Conservation (phyloP, 192 early-diverging fungal species). For the Gryganskiella cystojenkinii region DNA sequence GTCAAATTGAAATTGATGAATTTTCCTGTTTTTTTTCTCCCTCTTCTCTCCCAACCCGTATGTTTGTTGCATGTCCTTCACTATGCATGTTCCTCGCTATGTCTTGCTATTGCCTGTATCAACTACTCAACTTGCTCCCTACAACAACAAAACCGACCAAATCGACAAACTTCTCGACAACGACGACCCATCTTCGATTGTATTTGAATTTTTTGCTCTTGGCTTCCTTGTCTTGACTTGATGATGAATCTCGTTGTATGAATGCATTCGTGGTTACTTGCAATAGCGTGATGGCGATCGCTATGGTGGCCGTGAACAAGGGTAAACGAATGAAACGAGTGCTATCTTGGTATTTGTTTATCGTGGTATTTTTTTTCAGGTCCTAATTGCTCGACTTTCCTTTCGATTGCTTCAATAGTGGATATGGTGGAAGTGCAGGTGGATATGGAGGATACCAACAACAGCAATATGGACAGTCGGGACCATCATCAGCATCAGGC, state of each 20-base stretch:
- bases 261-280: constrained; percentile 6
- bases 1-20: constrained; percentile 13
- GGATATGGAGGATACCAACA: constrained; percentile 42
- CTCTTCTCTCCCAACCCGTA: neutral
- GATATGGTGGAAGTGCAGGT: constrained; percentile 28
- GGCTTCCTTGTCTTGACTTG: constrained; percentile 2
- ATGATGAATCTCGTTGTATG: constrained; percentile 12
- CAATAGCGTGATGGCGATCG: constrained; percentile 52
- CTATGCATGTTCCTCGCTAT: neutral
- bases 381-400: too few species aligned
- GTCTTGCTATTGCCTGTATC: neutral
- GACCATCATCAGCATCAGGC: constrained; percentile 8
- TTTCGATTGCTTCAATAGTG: constrained; percentile 11
- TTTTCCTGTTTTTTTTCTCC: neutral
- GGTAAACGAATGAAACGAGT: constrained; percentile 11
- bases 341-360: too few species aligned
- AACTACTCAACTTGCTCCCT: too few species aligned
- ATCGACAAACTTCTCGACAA: too few species aligned
- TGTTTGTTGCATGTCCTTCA: neutral
- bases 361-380: too few species aligned
- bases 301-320: constrained; percentile 42
- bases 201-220: too few species aligned
- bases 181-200: too few species aligned
- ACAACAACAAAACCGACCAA: too few species aligned
- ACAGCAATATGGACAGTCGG: constrained; percentile 38